Conservation (phyloP, 2,329 filamentous ascomycete genomes). For the Penicillium rolfsii region DNA sequence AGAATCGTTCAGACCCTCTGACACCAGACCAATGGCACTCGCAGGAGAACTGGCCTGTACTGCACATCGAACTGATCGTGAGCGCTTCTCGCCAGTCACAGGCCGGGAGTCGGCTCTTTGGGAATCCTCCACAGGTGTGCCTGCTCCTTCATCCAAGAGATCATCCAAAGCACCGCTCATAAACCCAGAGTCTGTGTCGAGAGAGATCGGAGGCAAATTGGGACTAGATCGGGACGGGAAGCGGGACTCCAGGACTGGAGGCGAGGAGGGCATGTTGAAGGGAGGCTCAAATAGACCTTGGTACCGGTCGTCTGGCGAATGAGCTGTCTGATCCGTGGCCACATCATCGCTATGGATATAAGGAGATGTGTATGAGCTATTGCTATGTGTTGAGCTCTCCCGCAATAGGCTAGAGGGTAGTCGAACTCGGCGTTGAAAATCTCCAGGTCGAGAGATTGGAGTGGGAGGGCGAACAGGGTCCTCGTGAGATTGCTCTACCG, state of each 20-base stretch:
- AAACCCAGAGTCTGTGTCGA: constrained; percentile 73
- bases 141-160: constrained; percentile 64
- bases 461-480: constrained; percentile 53
- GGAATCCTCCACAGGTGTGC: constrained; percentile 33
- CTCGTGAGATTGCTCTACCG: constrained; percentile 41
- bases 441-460: constrained; percentile 43
- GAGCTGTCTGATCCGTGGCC: constrained; percentile 50
- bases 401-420: constrained; percentile 59
- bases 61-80: constrained; percentile 29
- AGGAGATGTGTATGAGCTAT: constrained; percentile 45
- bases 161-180: constrained; percentile 79
- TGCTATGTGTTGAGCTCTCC: constrained; percentile 61
- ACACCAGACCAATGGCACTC: constrained; percentile 24
- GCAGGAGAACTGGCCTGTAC: constrained; percentile 35
- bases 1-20: constrained; percentile 28
- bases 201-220: constrained; percentile 63
- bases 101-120: constrained; percentile 26
- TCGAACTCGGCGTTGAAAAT: constrained; percentile 37
- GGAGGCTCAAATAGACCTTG: constrained; percentile 66
- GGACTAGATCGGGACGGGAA: constrained; percentile 78
- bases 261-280: constrained; percentile 84
- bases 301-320: constrained; percentile 57
- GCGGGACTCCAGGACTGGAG: constrained; percentile 71
- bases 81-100: constrained; percentile 24
- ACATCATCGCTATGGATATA: constrained; percentile 44